These are phyloP conservation scores for Casaregolazyma lundiana DNA, from an alignment of 1,139 yeast genomes.

Conservation along the genomic window DNA sequence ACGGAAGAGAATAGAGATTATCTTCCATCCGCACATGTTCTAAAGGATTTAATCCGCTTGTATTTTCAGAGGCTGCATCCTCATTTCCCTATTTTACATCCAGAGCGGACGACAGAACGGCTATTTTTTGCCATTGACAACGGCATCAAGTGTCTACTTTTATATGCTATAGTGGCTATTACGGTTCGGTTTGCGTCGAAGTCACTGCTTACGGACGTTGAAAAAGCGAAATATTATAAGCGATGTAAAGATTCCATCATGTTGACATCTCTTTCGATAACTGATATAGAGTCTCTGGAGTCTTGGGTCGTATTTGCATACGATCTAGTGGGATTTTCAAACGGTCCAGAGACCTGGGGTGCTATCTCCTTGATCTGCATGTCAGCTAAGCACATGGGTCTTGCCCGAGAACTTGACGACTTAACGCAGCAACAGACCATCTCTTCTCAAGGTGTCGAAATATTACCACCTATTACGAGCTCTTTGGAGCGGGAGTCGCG, in stretches of 20 bases:
- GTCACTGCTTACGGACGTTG: slow-evolving; percentile 11
- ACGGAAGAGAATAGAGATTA: neutral
- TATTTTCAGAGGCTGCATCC: slow-evolving; percentile 21
- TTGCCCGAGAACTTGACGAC: slow-evolving; percentile 14
- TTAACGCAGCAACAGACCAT: slow-evolving; percentile 10
- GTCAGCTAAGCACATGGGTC: slow-evolving; percentile 21
- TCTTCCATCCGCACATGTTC: neutral
- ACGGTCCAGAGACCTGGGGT: slow-evolving; percentile 26
- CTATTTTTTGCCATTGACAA: too few relatives aligned
- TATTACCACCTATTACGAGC: slow-evolving; percentile 16
- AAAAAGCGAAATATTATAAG: slow-evolving; percentile 14
- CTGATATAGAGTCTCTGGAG: slow-evolving; percentile 20
- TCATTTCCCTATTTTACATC: slow-evolving; percentile 22
- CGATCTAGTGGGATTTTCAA: slow-evolving; percentile 22
- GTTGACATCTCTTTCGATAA: slow-evolving; percentile 19
- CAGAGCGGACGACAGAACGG: slow-evolving; percentile 12
- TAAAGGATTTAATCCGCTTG: slow-evolving; percentile 19
- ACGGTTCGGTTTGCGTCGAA: slow-evolving; percentile 20
- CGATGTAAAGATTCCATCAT: slow-evolving; percentile 21
- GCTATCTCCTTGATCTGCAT: slow-evolving; percentile 21
- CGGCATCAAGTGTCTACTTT: too few relatives aligned
- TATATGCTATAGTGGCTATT: slow-evolving; percentile 19
- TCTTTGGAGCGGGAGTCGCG: slow-evolving; percentile 21
- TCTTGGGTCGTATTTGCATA: slow-evolving; percentile 21
- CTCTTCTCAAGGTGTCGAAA: slow-evolving; percentile 18